These are phyloP conservation scores for Wickerhamomyces sydowiorum DNA, from an alignment of 805 yeast species.

Conservation along the genomic window DNA sequence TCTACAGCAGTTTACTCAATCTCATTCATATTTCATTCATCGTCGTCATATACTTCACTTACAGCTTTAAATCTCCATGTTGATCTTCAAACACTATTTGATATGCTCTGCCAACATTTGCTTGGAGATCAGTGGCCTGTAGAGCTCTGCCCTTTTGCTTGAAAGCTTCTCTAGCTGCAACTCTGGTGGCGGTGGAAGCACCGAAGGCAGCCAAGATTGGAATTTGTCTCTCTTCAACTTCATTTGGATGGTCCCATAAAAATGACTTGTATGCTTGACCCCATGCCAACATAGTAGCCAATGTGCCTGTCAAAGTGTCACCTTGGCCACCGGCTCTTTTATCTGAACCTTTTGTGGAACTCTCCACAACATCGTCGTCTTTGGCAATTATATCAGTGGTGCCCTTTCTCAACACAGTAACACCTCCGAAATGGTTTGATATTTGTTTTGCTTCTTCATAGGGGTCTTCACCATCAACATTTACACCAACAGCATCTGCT, in stretches of 20 bases:
- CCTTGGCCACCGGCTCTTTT: slow-evolving; percentile 97
- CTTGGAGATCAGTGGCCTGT: slow-evolving; percentile 81
- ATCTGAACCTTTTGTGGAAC: slow-evolving; percentile 53
- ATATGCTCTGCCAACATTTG: slow-evolving; percentile 59
- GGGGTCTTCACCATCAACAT: slow-evolving; percentile 3
- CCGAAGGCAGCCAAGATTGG: slow-evolving; percentile 59
- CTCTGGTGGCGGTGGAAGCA: slow-evolving; percentile 63
- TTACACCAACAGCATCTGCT: slow-evolving; percentile 40
- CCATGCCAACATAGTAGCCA: slow-evolving; percentile 85
- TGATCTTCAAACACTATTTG: slow-evolving; percentile 11
- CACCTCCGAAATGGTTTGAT: slow-evolving; percentile 47
- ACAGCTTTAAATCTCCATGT: not conserved
- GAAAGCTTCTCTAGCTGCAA: slow-evolving; percentile 62
- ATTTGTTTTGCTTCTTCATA: slow-evolving; percentile 30
- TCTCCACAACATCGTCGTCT: slow-evolving; percentile 36
- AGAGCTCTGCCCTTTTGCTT: slow-evolving; percentile 62
- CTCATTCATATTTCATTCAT: not conserved
- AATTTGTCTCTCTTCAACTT: slow-evolving; percentile 24
- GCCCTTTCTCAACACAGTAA: slow-evolving; percentile 74
- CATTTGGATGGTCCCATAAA: slow-evolving; percentile 48
- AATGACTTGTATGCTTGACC: slow-evolving; percentile 53
- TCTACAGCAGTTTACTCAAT: too few relatives aligned
- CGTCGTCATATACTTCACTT: not conserved
- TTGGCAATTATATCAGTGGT: slow-evolving; percentile 54
- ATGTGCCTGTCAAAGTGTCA: slow-evolving; percentile 80